Conservation (phyloP, 2,329 filamentous ascomycete species). For the Botryotinia calthae region DNA sequence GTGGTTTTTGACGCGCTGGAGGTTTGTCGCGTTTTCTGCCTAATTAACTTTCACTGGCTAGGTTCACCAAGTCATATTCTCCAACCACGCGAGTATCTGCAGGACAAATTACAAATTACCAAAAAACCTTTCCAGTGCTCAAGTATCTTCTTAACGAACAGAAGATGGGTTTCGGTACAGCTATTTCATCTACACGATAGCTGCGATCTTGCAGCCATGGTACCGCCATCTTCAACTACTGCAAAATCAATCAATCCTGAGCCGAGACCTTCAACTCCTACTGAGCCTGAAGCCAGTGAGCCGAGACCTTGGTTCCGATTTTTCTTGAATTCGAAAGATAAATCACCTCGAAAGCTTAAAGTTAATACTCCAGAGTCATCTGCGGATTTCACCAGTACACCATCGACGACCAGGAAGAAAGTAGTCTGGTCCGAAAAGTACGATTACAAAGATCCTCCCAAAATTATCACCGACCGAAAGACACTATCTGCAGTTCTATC, state of each 20-base stretch:
- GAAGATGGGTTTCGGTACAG: constrained; percentile 19
- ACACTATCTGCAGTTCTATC: constrained; percentile 21
- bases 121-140: not conserved
- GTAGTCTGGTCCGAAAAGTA: constrained; percentile 62
- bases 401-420: constrained; percentile 45
- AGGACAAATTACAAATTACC: not conserved
- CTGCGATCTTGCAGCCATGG: constrained; percentile 37
- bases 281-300: constrained; percentile 42
- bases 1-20: constrained; percentile 17
- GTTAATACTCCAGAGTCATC: constrained; percentile 37
- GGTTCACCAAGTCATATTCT: not conserved
- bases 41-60: not conserved
- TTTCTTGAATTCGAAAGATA: constrained; percentile 21
- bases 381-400: constrained; percentile 36
- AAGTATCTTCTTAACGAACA: not conserved
- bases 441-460: constrained; percentile 50
- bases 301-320: constrained; percentile 37
- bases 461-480: constrained; percentile 24
- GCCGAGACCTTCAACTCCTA: constrained; percentile 64
- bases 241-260: constrained; percentile 50
- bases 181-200: constrained; percentile 13
- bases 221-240: constrained; percentile 30
- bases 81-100: constrained; percentile 10
- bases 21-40: constrained; percentile 18
- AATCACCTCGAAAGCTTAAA: constrained; percentile 21